Percentiles rank a stretch among this genome's conserved stretches.
phyloP scores from a whole-genome alignment of 1,284 basidiomycete genomes.

The Ustilago vetiveriae region DNA sequence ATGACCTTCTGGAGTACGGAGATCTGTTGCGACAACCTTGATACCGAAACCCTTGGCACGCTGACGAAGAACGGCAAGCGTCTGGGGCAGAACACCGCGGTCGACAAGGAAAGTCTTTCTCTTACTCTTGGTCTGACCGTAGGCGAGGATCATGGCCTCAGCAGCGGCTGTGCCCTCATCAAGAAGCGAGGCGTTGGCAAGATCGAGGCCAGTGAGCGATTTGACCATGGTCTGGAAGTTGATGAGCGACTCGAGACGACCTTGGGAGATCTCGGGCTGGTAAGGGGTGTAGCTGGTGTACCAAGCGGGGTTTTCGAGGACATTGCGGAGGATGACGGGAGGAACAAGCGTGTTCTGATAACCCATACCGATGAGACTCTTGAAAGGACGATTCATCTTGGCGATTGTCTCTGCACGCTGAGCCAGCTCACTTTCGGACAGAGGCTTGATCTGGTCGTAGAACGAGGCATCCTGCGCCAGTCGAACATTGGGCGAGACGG shows the following conservation, averaged over 20 bases:
- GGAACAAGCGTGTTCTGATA: constrained; percentile 74
- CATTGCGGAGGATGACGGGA: constrained; percentile 64
- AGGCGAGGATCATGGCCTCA: constrained; percentile 65
- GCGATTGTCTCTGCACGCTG: constrained; percentile 80
- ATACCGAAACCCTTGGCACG: constrained; percentile 65
- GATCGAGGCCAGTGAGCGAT: constrained; percentile 92
- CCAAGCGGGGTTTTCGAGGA: constrained; percentile 95
- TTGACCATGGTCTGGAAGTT: constrained; percentile 98
- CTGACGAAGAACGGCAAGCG: constrained; percentile 63
- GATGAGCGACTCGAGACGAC: constrained; percentile 90
- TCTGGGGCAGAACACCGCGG: constrained; percentile 63
- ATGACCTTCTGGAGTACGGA: constrained; percentile 56
- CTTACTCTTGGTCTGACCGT: constrained; percentile 56
- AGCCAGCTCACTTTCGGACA: constrained; percentile 87
- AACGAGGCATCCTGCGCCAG: constrained; percentile 75
- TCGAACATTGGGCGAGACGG: constrained; percentile 57
- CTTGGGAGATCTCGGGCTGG: constrained; percentile 92
- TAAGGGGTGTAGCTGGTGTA: constrained; percentile 95
- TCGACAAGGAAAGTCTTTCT: constrained; percentile 64
- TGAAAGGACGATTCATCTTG: constrained; percentile 80
- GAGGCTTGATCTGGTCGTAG: constrained; percentile 71
- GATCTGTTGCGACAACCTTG: constrained; percentile 55
- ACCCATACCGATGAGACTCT: constrained; percentile 97
- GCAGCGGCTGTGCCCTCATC: constrained; percentile 66
- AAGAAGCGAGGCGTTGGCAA: constrained; percentile 69